Evolutionary conservation across 2,329 filamentous ascomycete genomes (phyloP).

Genomic region (Monilinia polystroma): DNA sequence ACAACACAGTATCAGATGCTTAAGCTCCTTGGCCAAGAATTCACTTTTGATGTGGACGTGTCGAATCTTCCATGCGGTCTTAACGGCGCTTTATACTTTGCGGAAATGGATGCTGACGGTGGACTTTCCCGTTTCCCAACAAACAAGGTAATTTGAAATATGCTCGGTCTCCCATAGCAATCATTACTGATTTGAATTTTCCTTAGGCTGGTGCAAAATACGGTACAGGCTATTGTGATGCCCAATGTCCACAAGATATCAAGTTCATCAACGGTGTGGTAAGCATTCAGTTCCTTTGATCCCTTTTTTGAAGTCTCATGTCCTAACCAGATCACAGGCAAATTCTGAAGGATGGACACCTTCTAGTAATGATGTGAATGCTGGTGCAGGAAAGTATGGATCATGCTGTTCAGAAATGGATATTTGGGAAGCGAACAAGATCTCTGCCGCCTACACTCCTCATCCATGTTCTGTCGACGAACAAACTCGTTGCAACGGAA

Average conservation of each 20-base stretch:
- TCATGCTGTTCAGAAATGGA: constrained; percentile 70
- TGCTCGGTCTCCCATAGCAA: background rate
- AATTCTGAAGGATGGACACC: constrained; percentile 55
- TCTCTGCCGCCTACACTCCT: constrained; percentile 58
- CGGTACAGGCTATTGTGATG: constrained; percentile 30
- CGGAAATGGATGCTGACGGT: constrained; percentile 63
- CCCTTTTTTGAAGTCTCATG: constrained; percentile 2
- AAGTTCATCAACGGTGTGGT: constrained; percentile 55
- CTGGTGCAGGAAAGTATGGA: constrained; percentile 54
- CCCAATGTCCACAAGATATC: constrained; percentile 34
- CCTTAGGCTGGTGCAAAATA: constrained; percentile 51
- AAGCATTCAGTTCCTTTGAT: constrained; percentile 26
- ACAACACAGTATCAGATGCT: constrained; percentile 64
- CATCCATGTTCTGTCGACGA: constrained; percentile 53
- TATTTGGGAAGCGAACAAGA: constrained; percentile 63
- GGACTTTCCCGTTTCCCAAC: constrained; percentile 51
- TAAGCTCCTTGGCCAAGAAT: constrained; percentile 64
- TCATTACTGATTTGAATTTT: background rate
- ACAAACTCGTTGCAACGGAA: constrained; percentile 46
- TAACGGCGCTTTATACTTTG: constrained; percentile 70
- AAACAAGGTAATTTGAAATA: constrained; percentile 43
- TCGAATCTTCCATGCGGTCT: constrained; percentile 68
- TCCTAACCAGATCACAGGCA: constrained; percentile 41
- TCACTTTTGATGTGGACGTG: constrained; percentile 72
- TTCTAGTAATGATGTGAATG: constrained; percentile 51